These are phyloP conservation scores for Alectoria sarmentosa DNA, from an alignment of 495 filamentous ascomycete genomes.

Conservation along the genomic window DNA sequence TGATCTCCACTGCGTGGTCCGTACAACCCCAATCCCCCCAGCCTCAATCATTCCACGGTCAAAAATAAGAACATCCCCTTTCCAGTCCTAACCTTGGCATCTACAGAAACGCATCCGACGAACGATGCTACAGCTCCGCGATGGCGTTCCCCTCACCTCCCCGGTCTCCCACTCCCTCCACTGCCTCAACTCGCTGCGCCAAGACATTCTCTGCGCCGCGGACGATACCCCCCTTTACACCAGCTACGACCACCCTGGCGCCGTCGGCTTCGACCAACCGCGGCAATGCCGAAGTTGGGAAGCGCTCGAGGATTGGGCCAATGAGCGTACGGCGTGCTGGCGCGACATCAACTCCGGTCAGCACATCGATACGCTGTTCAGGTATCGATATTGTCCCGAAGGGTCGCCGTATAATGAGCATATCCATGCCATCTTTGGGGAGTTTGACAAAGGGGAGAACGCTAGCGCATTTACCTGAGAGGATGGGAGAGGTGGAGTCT, in stretches of 20 bases:
- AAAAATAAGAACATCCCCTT: not conserved
- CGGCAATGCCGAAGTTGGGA: slow-evolving; percentile 29
- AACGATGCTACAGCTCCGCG: not conserved
- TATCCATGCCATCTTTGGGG: slow-evolving; percentile 2
- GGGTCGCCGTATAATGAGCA: slow-evolving; percentile 20
- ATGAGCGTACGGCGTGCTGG: slow-evolving; percentile 25
- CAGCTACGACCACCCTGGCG: not conserved
- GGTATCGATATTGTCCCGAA: slow-evolving; percentile 20
- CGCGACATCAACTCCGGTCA: slow-evolving; percentile 9
- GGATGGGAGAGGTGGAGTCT: too few relatives aligned
- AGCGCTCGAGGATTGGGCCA: slow-evolving; percentile 26
- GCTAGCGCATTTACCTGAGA: not conserved
- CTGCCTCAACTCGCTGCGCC: slow-evolving; percentile 31
- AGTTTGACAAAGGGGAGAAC: slow-evolving; percentile 8
- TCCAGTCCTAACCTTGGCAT: too few relatives aligned
- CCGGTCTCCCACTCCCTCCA: slow-evolving; percentile 27
- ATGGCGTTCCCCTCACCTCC: not conserved
- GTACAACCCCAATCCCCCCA: too few relatives aligned
- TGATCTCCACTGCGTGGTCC: slow-evolving; percentile 33
- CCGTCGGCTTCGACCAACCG: slow-evolving; percentile 22
- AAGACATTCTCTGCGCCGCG: slow-evolving; percentile 30
- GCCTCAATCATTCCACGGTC: not conserved
- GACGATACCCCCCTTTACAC: slow-evolving; percentile 31
- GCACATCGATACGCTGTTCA: not conserved
- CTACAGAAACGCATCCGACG: not conserved